Conservation (phyloP, 208 protist genomes). For the Blechomonas ayalai region DNA sequence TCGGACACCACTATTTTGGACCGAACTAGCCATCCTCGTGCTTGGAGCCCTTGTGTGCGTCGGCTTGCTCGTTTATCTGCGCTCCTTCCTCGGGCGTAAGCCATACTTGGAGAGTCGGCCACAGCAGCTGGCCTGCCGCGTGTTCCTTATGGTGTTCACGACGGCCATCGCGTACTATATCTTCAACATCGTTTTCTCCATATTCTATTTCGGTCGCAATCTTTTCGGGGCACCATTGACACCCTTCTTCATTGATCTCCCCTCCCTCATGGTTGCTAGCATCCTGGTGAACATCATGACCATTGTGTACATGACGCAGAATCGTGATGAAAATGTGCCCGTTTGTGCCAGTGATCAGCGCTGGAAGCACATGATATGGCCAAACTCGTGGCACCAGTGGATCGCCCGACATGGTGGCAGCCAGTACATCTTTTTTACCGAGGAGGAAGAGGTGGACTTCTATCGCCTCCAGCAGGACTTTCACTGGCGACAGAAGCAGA, state of each 20-base stretch:
- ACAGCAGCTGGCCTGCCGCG: slow-evolving; percentile 80
- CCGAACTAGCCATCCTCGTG: slow-evolving; percentile 29
- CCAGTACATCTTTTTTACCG: slow-evolving; percentile 83
- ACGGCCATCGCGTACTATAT: slow-evolving; percentile 41
- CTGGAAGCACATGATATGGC: slow-evolving; percentile 86
- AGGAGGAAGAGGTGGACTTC: slow-evolving; percentile 64
- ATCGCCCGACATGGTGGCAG: slow-evolving; percentile 78
- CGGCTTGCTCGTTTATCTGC: slow-evolving; percentile 46
- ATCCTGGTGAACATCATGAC: slow-evolving; percentile 83
- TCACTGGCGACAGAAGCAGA: slow-evolving; percentile 50
- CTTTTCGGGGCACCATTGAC: slow-evolving; percentile 16
- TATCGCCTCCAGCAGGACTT: slow-evolving; percentile 69
- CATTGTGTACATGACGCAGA: slow-evolving; percentile 73
- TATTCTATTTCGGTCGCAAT: slow-evolving; percentile 29
- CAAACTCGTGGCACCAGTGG: slow-evolving; percentile 79
- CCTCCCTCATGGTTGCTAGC: slow-evolving; percentile 52
- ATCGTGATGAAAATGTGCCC: slow-evolving; percentile 42
- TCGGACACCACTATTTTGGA: slow-evolving; percentile 15
- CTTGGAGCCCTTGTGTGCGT: slow-evolving; percentile 44
- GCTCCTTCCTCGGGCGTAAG: slow-evolving; percentile 60
- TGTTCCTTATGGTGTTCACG: slow-evolving; percentile 64
- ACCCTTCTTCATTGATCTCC: slow-evolving; percentile 61
- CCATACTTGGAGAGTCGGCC: slow-evolving; percentile 78
- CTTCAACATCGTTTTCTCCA: slow-evolving; percentile 36
- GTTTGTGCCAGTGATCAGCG: slow-evolving; percentile 55